Evolutionary conservation across 768 basidiomycete species (phyloP), one percentile per base, ranked within the genome.

Genomic region (Lentinus tigrinus): DNA sequence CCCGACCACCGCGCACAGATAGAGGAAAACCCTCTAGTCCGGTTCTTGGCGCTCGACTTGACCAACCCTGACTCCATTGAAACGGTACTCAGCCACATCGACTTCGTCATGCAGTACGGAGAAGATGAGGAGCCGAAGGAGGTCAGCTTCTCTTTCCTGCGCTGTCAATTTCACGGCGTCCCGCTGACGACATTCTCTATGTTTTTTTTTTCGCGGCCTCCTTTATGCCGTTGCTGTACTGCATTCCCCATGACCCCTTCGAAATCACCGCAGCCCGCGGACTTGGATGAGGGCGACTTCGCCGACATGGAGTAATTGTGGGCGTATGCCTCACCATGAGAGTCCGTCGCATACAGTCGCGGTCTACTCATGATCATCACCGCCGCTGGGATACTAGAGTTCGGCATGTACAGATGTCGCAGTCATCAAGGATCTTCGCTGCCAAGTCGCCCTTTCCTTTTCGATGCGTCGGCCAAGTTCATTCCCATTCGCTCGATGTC

Each of bases 51-150:
- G 3, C 81, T 99, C 39, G 94, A 99, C 74, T 84, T 98, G 34
- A 87, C 93, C 16, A 84, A 85, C 61, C 83, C 94, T 48, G 93
- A 97, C 66, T 95, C 94, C 0, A 79, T 99, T 52, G 91, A 93
- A 68, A 87, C 84, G 2, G 87, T 98, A 10, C 80, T 99, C 58
- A 95, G 93, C 70, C 95, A 99, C 71, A 91, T 99, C 53, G 97
- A 99, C 75, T 96, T 93, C 66, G 90, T 93, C 57, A 95, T 99
- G 87, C 97, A 99, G 70, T 99, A 97, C 67, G 96, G 96, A 34
- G 96, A 98, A 76, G 93, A 95, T 58, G 96, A 99, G 70, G 96
- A 99, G 69, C 95, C 96, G 16, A 94, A 89, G 78, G 93, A 93
- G 85, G 91, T 90, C 67, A 56, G 78, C 61, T 21, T 37, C 55